phyloP scores from a whole-genome alignment of 2,329 filamentous ascomycete genomes.

The Coniochaeta ligniaria region DNA sequence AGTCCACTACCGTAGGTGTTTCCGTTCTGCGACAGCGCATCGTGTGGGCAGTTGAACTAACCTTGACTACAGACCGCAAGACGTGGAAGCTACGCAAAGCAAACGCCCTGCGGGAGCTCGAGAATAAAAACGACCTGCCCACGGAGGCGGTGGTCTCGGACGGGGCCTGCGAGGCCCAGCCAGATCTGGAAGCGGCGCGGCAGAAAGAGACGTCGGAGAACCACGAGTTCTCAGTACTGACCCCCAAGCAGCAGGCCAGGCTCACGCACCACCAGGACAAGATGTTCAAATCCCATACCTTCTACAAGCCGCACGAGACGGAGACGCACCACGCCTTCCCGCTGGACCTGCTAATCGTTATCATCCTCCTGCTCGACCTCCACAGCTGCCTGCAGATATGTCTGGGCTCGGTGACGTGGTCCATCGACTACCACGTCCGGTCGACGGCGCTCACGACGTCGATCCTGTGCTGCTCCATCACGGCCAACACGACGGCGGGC shows the following conservation, averaged over 20 bases:
- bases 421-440: conserved; percentile 62
- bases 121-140: conserved; percentile 64
- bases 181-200: conserved; percentile 30
- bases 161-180: not conserved
- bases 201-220: conserved; percentile 28
- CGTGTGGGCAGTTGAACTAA: conserved; percentile 24
- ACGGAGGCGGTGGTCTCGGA: conserved; percentile 9
- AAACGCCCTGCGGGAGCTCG: conserved; percentile 52
- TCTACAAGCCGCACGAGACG: conserved; percentile 86
- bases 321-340: conserved; percentile 76
- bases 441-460: conserved; percentile 70
- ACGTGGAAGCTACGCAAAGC: conserved; percentile 61
- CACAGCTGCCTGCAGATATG: conserved; percentile 77
- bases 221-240: conserved; percentile 56
- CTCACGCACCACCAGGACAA: conserved; percentile 73
- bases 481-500: conserved; percentile 70
- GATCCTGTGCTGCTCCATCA: conserved; percentile 73
- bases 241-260: conserved; percentile 56
- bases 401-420: conserved; percentile 72
- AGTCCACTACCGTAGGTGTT: conserved; percentile 52
- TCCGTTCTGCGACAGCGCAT: not conserved
- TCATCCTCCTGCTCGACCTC: conserved; percentile 72
- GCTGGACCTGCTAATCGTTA: conserved; percentile 63
- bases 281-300: conserved; percentile 75
- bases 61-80: conserved; percentile 28